A percentile compares a stretch with the other conserved stretches of the same genome.
Evolutionary conservation across 768 basidiomycete genomes (phyloP).

Genomic region (Candolleomyces efflorescens): DNA sequence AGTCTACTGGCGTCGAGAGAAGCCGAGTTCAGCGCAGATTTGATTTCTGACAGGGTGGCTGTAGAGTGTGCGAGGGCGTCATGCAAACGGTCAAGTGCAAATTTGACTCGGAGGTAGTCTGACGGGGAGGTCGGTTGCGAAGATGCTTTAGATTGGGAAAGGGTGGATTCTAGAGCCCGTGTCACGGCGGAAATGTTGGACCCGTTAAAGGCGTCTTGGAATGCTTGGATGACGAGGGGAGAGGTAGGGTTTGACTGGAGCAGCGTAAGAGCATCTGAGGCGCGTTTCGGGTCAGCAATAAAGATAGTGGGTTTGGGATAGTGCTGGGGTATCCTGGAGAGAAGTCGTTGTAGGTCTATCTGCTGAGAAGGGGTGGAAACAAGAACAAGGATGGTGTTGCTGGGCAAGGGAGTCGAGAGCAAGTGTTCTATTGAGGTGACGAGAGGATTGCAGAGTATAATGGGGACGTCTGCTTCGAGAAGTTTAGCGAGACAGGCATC

Average conservation of each 20-base stretch:
- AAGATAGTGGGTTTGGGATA: slow-evolving; percentile 26
- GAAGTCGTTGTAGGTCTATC: slow-evolving; percentile 14
- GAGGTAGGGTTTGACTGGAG: slow-evolving; percentile 43
- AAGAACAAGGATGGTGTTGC: slow-evolving; percentile 43
- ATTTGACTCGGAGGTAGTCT: slow-evolving; percentile 28
- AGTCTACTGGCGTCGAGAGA: slow-evolving; percentile 32
- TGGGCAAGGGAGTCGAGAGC: slow-evolving; percentile 25
- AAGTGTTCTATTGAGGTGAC: slow-evolving; percentile 30
- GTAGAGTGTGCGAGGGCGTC: slow-evolving; percentile 36
- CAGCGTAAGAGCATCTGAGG: slow-evolving; percentile 45
- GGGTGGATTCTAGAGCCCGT: slow-evolving; percentile 27
- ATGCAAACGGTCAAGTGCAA: slow-evolving; percentile 34
- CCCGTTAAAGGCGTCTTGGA: slow-evolving; percentile 55
- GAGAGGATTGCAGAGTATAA: slow-evolving; percentile 61
- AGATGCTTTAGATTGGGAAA: slow-evolving; percentile 10
- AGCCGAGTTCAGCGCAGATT: slow-evolving; percentile 31
- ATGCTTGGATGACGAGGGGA: slow-evolving; percentile 51
- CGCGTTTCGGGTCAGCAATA: slow-evolving; percentile 56
- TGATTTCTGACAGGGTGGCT: slow-evolving; percentile 23
- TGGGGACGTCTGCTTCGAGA: slow-evolving; percentile 53
- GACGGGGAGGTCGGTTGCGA: slow-evolving; percentile 6
- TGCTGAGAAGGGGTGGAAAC: slow-evolving; percentile 7
- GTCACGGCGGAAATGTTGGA: slow-evolving; percentile 56
- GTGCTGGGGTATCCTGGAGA: slow-evolving; percentile 14
- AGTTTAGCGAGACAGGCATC: slow-evolving; percentile 12